Percentiles rank a stretch among this genome's conserved stretches.
These are phyloP conservation scores for Sonneratia alba DNA, from an alignment of 345 rosid genomes.

Conservation along the genomic window DNA sequence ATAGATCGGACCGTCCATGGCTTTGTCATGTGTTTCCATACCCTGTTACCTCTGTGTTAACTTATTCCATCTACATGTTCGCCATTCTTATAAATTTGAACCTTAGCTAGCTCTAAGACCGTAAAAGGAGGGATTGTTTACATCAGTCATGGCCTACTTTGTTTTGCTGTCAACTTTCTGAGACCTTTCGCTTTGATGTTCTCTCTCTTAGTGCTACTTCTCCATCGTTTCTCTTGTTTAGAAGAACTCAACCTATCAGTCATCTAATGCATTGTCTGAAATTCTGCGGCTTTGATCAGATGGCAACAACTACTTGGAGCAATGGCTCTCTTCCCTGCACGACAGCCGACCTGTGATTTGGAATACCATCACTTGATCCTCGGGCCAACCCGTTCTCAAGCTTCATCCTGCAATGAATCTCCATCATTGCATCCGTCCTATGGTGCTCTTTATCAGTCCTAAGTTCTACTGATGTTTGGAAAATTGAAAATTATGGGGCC, in stretches of 20 bases:
- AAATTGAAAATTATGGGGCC: background rate
- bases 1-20: background rate
- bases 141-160: background rate
- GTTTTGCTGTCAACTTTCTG: background rate
- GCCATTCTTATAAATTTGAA: background rate
- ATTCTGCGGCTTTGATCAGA: slow-evolving; percentile 23
- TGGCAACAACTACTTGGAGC: slow-evolving; percentile 47
- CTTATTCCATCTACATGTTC: background rate
- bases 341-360: slow-evolving; percentile 14
- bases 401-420: background rate
- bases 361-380: background rate
- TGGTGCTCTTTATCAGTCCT: background rate
- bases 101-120: background rate
- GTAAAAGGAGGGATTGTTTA: too few species aligned
- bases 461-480: background rate
- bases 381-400: background rate
- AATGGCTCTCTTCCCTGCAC: slow-evolving; percentile 51
- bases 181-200: background rate
- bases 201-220: background rate
- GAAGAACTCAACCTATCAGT: background rate
- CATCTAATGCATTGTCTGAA: background rate
- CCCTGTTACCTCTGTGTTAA: background rate
- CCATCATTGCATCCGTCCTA: background rate
- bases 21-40: background rate
- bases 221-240: background rate